Conservation (phyloP, 23 red algal species). For the Chondrus crispus region DNA sequence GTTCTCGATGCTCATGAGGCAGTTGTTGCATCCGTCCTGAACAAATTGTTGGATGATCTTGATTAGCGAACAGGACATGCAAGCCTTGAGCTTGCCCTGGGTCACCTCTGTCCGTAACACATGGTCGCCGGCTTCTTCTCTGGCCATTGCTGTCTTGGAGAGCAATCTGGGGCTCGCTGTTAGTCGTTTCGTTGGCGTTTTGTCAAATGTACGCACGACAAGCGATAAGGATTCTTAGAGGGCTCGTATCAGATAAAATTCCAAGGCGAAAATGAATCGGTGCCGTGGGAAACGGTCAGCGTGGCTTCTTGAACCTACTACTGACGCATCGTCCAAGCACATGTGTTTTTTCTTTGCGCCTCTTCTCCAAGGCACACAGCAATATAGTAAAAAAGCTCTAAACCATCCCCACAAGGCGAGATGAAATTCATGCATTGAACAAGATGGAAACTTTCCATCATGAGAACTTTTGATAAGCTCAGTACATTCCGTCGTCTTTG, state of each 20-base stretch:
- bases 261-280: too few species aligned
- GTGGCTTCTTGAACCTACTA: too few species aligned
- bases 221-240: too few species aligned
- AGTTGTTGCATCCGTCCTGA: constrained; percentile 91
- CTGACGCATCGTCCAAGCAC: too few species aligned
- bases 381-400: constrained; percentile 27
- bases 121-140: background rate
- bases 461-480: background rate
- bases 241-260: too few species aligned
- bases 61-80: constrained; percentile 91
- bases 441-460: constrained; percentile 11
- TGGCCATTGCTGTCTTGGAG: background rate
- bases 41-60: constrained; percentile 90
- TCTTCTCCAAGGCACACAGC: constrained; percentile 23
- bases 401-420: constrained; percentile 14
- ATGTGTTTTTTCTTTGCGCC: constrained; percentile 24
- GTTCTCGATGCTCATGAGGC: constrained; percentile 58
- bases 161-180: too few species aligned
- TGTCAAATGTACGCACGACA: too few species aligned
- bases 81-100: constrained; percentile 77
- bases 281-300: too few species aligned
- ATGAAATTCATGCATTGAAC: constrained; percentile 5
- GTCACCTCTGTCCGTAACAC: constrained; percentile 80
- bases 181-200: too few species aligned
- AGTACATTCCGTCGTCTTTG: background rate